Evolutionary conservation across 306 rosid species (phyloP).

Genomic region (Ammopiptanthus mongolicus): DNA sequence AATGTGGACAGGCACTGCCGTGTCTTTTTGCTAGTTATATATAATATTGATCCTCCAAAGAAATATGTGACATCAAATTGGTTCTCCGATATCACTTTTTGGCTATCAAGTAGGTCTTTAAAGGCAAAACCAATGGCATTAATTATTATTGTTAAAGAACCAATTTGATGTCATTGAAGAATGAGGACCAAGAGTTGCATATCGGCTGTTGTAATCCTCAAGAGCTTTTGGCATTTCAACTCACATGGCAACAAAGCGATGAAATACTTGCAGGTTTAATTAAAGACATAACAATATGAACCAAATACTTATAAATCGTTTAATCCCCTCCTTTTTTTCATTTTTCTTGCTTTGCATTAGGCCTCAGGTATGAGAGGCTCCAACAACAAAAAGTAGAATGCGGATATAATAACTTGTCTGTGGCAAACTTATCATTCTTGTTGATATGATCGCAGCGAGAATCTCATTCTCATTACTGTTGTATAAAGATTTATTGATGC

Average conservation of each 20-base stretch:
- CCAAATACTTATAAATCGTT: too few species aligned
- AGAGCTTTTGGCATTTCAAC: too few species aligned
- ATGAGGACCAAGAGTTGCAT: neutral
- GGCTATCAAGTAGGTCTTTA: neutral
- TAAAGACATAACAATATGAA: too few species aligned
- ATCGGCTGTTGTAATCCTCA: too few species aligned
- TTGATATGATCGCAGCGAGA: neutral
- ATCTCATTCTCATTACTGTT: neutral
- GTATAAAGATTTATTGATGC: neutral
- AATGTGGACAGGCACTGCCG: too few species aligned
- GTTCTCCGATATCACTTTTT: neutral
- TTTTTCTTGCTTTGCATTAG: too few species aligned
- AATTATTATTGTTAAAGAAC: too few species aligned
- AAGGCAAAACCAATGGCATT: neutral
- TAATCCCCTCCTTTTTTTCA: too few species aligned
- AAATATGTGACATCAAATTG: neutral
- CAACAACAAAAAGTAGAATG: neutral
- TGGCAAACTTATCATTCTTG: neutral
- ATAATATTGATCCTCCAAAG: too few species aligned
- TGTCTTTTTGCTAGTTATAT: too few species aligned
- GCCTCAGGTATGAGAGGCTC: neutral
- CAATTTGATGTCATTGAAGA: neutral
- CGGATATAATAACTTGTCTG: neutral
- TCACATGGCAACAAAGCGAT: neutral
- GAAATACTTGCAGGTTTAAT: too few species aligned